Base-by-base conservation (phyloP, 306 rosid species). In the Biancaea sappan region DNA sequence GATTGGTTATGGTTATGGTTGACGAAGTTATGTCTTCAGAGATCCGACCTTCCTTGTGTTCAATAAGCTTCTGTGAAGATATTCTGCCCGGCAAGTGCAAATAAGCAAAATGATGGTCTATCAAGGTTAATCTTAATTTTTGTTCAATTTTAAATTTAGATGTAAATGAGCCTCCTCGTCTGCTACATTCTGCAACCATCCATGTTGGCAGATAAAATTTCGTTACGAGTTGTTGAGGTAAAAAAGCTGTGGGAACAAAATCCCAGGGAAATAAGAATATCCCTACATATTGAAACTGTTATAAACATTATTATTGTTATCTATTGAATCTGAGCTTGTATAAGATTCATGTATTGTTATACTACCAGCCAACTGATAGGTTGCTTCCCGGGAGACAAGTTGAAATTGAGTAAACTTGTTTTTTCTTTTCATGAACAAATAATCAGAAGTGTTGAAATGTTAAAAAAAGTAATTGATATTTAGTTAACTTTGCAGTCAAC, bases 21-120 rank as follows among this genome's bases (percentile, higher is more conserved):
- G 78, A 75, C 8, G 14, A 10, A 60, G 81, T 79, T 76, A 73
- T 72, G 71, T 83, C 72, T 82, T 74, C 80, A 63, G 72, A 72
- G 80, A 76, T 84, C 86, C 77, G 72, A 51, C 75, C 76, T 51
- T 57, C 80, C 66, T 66, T 50, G 84, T 77, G 69, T 75, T 73
- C 66, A 75, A 71, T 76, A 85, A 83, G 71, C 24, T 56, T 78
- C 63, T 65, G 14, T 2, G 65, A 74, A 73, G 83, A 74, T 77
- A 40, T 52, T 79, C 51, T 77, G 37, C 67, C 50, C 70, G 24
- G 51, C 50, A 24, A 63, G 48, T 29, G 71, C 74, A 32, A 71
- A 78, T 72, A 80, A 73, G 86, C 80, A 57, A 79, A 82, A 69
- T 63, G 63, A 54, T n/a, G 60, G 76, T 67, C 63, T 70, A 10